phyloP scores from a whole-genome alignment of 768 basidiomycete species.

The Suillus alpinus region DNA sequence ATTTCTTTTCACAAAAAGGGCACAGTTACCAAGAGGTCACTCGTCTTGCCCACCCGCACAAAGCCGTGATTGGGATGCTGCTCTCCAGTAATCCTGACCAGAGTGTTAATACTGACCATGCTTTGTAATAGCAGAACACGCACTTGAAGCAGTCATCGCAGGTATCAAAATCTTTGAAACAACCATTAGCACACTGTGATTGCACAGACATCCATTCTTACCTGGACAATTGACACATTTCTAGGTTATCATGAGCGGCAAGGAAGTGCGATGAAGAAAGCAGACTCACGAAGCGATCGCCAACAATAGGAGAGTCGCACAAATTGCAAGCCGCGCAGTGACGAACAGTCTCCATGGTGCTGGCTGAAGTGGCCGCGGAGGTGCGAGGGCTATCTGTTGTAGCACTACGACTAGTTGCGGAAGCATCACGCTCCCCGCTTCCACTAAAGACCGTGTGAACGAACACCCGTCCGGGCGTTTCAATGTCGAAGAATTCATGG shows the following conservation, averaged over 20 bases:
- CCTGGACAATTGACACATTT: constrained; percentile 75
- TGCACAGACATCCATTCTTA: constrained; percentile 6
- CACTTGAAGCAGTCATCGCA: constrained; percentile 70
- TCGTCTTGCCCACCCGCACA: constrained; percentile 52
- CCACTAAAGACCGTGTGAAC: constrained; percentile 59
- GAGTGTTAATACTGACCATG: constrained; percentile 2
- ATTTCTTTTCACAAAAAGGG: background rate
- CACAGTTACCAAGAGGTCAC: constrained; percentile 57
- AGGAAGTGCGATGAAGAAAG: background rate
- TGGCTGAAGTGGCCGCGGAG: background rate
- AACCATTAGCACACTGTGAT: constrained; percentile 7
- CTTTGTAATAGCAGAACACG: constrained; percentile 8
- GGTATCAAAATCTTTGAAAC: constrained; percentile 63
- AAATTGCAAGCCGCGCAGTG: constrained; percentile 76
- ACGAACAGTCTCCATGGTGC: constrained; percentile 24
- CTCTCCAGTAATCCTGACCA: constrained; percentile 54
- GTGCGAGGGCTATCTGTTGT: background rate
- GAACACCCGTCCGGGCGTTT: constrained; percentile 59
- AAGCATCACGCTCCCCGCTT: constrained; percentile 31
- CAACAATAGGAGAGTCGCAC: constrained; percentile 69
- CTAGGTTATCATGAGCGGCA: constrained; percentile 33
- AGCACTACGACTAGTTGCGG: constrained; percentile 3
- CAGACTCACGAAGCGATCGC: constrained; percentile 66
- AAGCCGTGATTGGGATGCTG: constrained; percentile 81
- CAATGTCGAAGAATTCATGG: constrained; percentile 72